Base-by-base conservation (phyloP, 2,329 filamentous ascomycete genomes). In the Zymoseptoria ardabiliae region DNA sequence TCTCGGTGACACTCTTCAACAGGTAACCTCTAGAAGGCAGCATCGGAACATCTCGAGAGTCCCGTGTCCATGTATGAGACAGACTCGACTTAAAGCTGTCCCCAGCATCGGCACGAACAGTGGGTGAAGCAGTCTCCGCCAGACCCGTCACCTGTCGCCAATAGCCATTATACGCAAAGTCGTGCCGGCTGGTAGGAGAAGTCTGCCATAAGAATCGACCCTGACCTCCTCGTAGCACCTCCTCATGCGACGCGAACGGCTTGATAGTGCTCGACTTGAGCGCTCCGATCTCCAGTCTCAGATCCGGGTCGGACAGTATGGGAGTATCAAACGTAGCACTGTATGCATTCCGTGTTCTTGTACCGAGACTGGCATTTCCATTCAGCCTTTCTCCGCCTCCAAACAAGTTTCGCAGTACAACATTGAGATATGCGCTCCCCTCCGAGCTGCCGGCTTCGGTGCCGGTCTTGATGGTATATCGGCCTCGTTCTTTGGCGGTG, bases 361-460 rank as follows among this genome's bases (percentile, higher is more conserved):
- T 97, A 59, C 94, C 94, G 22, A 92, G 79, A 30, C 91, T 92
- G 54, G 90, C 92, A 69, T 96, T 93, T 61, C 96, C 78, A 56
- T 90, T 90, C 63, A 99, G 77, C 58, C 88, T 89, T 78, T 99
- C 94, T 22, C 92, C 94, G 48, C 94, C 94, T 55, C 94, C 94
- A 72, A 99, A 90, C 61, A 99, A 82, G 75, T 99, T 99, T 66
- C 94, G 87, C 79, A 91, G 87, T 55, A 93, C 81, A 51, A 91
- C 82, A 66, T 94, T 93, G 65, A 90, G 87, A 71, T 96, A 97
- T 3, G 92, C 93, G 7, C 92, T 96, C 41, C 93, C 94, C 75
- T 99, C 94, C 21, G 90, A 86, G 71, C 95, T 96, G 63, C 94
- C 94, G 52, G 96, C 82, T 72, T 97, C 93, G 8, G 94, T 97